Evolutionary conservation across 768 basidiomycete genomes (phyloP), one percentile per base, ranked within the genome.

Genomic region (Hypholoma fasciculare): DNA sequence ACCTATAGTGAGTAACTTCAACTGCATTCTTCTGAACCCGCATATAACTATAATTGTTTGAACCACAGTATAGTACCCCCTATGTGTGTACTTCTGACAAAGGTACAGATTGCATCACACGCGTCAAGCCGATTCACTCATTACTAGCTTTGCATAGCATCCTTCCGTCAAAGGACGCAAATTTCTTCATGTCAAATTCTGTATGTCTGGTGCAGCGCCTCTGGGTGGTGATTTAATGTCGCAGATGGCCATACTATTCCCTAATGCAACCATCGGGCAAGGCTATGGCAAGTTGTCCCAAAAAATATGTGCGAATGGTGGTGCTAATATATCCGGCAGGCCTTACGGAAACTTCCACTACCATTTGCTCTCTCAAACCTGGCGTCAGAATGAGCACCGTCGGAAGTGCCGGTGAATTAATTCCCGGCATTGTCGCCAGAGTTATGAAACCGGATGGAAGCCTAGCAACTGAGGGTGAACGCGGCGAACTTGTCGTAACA

Each of bases 11-110:
- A 58, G 79, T 67, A 6, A n/a, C 42, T 38, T 27, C 2, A 19
- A 26, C 20, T 26, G 12, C 19, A 14, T 23, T 13, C 27, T 34
- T n/a, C 1, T 7, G 38, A 53, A 30, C 8, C 34, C 14, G 23
- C 39, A 39, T 20, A 13, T 46, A 17, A 27, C 43, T 30, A 13
- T 48, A 17, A 27, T 46, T 30, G 4, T 26, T 48, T 56, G 36
- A 51, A 49, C 4, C 7, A 43, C 12, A 87, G 85, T 57, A 68
- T 88, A 19, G 86, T 88, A 36, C 87, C 87, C 16, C 87, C 87
- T 16, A 84, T 87, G 56, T 77, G 86, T 6, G 81, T 89, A 9
- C 72, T 87, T 14, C 69, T 89, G n/a, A 84, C 83, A 77, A 89
- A 89, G 75, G 86, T 84, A 63, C 30, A 13, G 14, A 36, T 13